Conservation (phyloP, 2,329 filamentous ascomycete genomes). For the Penicillium olsonii region DNA sequence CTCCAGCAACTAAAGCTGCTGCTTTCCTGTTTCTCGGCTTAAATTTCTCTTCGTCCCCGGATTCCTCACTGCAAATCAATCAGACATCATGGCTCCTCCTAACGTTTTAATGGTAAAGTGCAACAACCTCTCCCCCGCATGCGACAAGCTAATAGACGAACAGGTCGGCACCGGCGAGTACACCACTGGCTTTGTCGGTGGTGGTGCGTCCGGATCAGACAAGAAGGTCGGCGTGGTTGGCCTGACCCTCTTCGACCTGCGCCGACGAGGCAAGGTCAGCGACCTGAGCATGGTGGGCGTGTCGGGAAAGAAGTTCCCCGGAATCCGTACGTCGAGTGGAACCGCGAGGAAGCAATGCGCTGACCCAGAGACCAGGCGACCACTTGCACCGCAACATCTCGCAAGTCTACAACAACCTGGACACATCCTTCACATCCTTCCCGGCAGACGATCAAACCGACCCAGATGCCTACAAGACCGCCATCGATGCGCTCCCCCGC, state of each 20-base stretch:
- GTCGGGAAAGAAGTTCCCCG: slow-evolving; percentile 85
- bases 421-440: slow-evolving; percentile 82
- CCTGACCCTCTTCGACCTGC: slow-evolving; percentile 83
- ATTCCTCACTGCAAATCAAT: background rate
- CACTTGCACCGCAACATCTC: slow-evolving; percentile 87
- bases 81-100: slow-evolving; percentile 57
- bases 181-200: slow-evolving; percentile 90
- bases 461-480: slow-evolving; percentile 80
- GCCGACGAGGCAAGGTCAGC: slow-evolving; percentile 83
- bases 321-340: slow-evolving; percentile 67
- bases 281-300: slow-evolving; percentile 87
- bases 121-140: slow-evolving; percentile 21
- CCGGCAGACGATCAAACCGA: slow-evolving; percentile 72
- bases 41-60: slow-evolving; percentile 6
- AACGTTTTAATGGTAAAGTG: slow-evolving; percentile 71
- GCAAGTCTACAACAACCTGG: slow-evolving; percentile 82
- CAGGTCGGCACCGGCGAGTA: slow-evolving; percentile 92
- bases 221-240: slow-evolving; percentile 96
- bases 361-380: slow-evolving; percentile 56
- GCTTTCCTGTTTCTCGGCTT: slow-evolving; percentile 5
- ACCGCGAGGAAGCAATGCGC: slow-evolving; percentile 8
- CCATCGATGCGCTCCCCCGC: slow-evolving; percentile 77
- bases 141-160: slow-evolving; percentile 7
- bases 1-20: slow-evolving; percentile 18
- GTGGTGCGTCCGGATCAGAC: slow-evolving; percentile 80